Evolutionary conservation across 768 basidiomycete species (phyloP).

Genomic region (Trametes meyenii): DNA sequence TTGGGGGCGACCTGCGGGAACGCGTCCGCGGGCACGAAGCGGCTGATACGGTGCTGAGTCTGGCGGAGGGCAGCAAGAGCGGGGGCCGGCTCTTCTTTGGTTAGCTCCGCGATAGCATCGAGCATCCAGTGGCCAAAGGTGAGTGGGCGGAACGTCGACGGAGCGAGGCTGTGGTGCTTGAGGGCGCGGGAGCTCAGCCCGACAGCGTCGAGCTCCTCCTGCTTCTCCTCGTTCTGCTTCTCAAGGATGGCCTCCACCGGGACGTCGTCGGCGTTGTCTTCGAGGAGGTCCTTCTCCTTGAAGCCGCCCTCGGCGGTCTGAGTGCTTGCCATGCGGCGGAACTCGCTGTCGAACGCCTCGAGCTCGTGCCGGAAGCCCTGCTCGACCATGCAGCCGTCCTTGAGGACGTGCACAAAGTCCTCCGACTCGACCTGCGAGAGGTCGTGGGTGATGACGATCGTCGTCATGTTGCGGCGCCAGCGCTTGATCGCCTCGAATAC

Average conservation of each 20-base stretch:
- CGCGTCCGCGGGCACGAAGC: constrained; percentile 41
- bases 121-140: constrained; percentile 86
- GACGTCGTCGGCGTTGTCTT: constrained; percentile 38
- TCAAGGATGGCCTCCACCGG: constrained; percentile 53
- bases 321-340: constrained; percentile 64
- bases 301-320: constrained; percentile 59
- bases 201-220: constrained; percentile 32
- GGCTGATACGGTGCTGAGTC: constrained; percentile 33
- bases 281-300: constrained; percentile 38
- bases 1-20: constrained; percentile 25
- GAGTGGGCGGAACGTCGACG: constrained; percentile 50
- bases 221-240: constrained; percentile 44
- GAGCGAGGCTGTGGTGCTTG: constrained; percentile 47
- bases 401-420: constrained; percentile 95
- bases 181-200: constrained; percentile 34
- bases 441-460: constrained; percentile 95
- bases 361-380: constrained; percentile 87
- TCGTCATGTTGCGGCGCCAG: constrained; percentile 81
- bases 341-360: constrained; percentile 65
- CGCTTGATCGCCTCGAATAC: constrained; percentile 74
- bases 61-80: constrained; percentile 32
- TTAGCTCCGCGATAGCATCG: constrained; percentile 72
- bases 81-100: constrained; percentile 35
- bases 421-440: constrained; percentile 72
- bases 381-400: constrained; percentile 77